phyloP scores from a whole-genome alignment of 768 basidiomycete species.

The Lactifluus subvellereus region DNA sequence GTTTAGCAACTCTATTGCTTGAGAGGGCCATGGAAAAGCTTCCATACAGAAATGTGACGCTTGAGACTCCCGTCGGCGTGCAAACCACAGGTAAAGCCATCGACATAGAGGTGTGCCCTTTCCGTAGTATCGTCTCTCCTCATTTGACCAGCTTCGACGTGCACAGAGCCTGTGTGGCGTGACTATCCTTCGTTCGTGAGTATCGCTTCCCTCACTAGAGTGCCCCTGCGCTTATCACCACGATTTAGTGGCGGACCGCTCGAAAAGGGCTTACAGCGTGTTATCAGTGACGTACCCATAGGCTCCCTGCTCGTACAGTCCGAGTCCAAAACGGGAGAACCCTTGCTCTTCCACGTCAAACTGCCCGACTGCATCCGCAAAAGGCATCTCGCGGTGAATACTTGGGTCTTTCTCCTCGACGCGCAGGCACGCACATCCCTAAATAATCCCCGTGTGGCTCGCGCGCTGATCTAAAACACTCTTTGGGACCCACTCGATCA shows the following conservation, averaged over 20 bases:
- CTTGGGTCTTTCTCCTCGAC: conserved; percentile 86
- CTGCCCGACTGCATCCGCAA: conserved; percentile 71
- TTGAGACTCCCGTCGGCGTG: conserved; percentile 62
- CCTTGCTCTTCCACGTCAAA: conserved; percentile 74
- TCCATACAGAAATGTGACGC: conserved; percentile 56
- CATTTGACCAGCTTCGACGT: neutral
- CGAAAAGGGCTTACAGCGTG: conserved; percentile 84
- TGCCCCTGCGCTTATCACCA: neutral
- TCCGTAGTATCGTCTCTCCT: neutral
- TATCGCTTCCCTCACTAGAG: conserved; percentile 14
- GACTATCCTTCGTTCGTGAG: conserved; percentile 81
- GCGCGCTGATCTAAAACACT: too few relatives aligned
- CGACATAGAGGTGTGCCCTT: conserved; percentile 46
- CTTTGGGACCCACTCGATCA: too few relatives aligned
- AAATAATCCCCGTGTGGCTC: too few relatives aligned
- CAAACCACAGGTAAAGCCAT: conserved; percentile 56
- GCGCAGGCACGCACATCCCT: conserved; percentile 53
- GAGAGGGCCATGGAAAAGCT: conserved; percentile 81
- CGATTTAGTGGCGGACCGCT: conserved; percentile 73
- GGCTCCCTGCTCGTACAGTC: conserved; percentile 91
- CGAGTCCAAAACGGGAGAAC: conserved; percentile 79
- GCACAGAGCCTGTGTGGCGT: conserved; percentile 77
- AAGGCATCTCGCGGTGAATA: conserved; percentile 54
- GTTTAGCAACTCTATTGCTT: conserved; percentile 76
- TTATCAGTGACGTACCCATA: conserved; percentile 78